Base-by-base conservation (phyloP, 139 green algal genomes). In the Chlorella sp. region DNA sequence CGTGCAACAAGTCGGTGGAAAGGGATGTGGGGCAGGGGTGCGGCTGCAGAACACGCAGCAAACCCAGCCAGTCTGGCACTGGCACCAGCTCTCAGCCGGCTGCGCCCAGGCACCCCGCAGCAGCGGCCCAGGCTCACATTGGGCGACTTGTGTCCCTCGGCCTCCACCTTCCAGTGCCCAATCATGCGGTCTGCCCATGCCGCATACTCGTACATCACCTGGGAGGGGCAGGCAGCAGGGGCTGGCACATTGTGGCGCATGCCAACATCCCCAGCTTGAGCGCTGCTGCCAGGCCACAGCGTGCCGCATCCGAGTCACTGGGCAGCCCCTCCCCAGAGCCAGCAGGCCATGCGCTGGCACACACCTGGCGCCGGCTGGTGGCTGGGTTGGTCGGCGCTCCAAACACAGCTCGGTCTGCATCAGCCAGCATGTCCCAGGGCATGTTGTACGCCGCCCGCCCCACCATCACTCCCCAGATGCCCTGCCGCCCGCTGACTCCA, bases 401-500 rank as follows among this genome's bases (percentile, higher is more conserved):
- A 89, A 94, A 98, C 16, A 98, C 84, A 1, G 76, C 51, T 2
- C 81, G 56, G 89, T 98, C 96, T 40, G 94, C 96, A 69, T 95
- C 87, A 16, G 38, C 76, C 76, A 98, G 88, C 48, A 92, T 86
- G 43, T 94, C 85, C 96, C 96, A 98, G 3, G 94, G 93, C 70
- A 93, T 84, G 76, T 95, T 92, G 89, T 98, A 99, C 0, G 96
- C 96, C 1, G 91, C 92, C 0, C 97, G 85, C 14, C 97, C 95
- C 60, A 97, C 91, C 97, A 99, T 99, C 32, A 98, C 96, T 0
- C 97, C 96, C 58, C 94, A 78, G 3, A 98, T 65, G 38, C 75
- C 46, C 3, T 73, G 54, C 68, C 19, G 36, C 81, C 6, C 69
- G 16, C 9, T 13, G 32, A 48, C 80, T 1, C 28, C 84, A 20